phyloP scores from a whole-genome alignment of 768 basidiomycete species.

The Filobasidium floriforme region DNA sequence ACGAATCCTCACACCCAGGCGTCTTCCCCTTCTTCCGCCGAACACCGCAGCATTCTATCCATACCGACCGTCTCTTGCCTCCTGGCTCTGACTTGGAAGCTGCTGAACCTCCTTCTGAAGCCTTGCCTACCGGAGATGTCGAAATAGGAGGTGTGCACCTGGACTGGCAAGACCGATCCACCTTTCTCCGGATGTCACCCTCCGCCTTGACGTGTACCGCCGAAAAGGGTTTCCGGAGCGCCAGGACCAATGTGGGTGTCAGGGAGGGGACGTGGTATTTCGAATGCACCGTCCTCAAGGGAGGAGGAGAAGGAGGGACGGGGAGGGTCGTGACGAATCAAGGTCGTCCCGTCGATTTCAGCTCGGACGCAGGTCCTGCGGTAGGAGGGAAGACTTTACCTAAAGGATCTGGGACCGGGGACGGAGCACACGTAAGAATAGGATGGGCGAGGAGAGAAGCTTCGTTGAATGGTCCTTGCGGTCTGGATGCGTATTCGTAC shows the following conservation, averaged over 20 bases:
- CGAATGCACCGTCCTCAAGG: slow-evolving; percentile 68
- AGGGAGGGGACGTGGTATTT: slow-evolving; percentile 89
- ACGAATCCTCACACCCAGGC: slow-evolving; percentile 32
- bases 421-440: slow-evolving; percentile 76
- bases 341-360: neutral
- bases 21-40: slow-evolving; percentile 39
- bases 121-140: neutral
- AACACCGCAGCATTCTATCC: slow-evolving; percentile 27
- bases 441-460: slow-evolving; percentile 91
- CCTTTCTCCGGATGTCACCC: slow-evolving; percentile 36
- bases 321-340: neutral
- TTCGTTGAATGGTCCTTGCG: slow-evolving; percentile 84
- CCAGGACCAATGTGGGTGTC: slow-evolving; percentile 78
- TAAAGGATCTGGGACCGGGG: slow-evolving; percentile 34
- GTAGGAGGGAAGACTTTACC: neutral
- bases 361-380: neutral
- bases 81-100: neutral
- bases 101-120: neutral
- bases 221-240: slow-evolving; percentile 83
- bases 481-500: slow-evolving; percentile 89
- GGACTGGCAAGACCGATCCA: slow-evolving; percentile 40
- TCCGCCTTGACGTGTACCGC: slow-evolving; percentile 50
- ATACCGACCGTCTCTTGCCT: slow-evolving; percentile 10
- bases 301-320: slow-evolving; percentile 23
- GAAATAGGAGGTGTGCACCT: slow-evolving; percentile 29